Base-by-base conservation (phyloP, 2,329 filamentous ascomycete species). In the Trichoderma sp. region DNA sequence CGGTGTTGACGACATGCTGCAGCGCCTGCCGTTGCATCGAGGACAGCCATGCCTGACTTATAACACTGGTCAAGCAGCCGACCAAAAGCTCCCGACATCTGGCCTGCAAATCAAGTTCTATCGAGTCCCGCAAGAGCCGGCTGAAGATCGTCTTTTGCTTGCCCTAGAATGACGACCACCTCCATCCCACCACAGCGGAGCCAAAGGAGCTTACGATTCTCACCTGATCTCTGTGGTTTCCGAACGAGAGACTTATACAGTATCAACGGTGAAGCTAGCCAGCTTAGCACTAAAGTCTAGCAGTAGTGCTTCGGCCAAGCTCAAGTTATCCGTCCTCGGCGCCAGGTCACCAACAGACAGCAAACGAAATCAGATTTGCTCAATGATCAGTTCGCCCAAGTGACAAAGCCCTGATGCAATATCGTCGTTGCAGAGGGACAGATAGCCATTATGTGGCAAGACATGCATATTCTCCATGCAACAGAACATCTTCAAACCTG, bases 101-200 rank as follows among this genome's bases (percentile, higher is more conserved):
- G 14, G 24, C 61, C 51, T 28, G 36, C 32, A 32, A 71, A 60
- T 65, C 47, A 30, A 65, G 24, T 18, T 61, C 26, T 30, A n/a
- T 26, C 21, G 9, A 18, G n/a, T 70, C 66, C 57, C 57, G 66
- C 57, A 26, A 11, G 36, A 51, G 15, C 69, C 62, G 61, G 21
- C 51, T 47, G 39, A 65, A 36, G 69, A 60, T 71, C 69, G 12
- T 30, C 51, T 60, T 60, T 51, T 51, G n/a, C 51, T 36, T 28
- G n/a, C 53, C 26, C 51, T 65, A 51, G 61, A n/a, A 66, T 71
- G 60, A 71, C 69, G 69, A 65, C 61, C 53, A 36, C 61, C 69
- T 51, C 51, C 47, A 61, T 70, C 67, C 57, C 36, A 11, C 36
- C 24, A 61, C 4, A n/a, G 28, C 57, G 67, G 39, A 70, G 34